Evolutionary conservation across 176 grass and related monocot species (phyloP), one percentile per base, ranked within the genome.

Genomic region (Triticum dicoccoides): DNA sequence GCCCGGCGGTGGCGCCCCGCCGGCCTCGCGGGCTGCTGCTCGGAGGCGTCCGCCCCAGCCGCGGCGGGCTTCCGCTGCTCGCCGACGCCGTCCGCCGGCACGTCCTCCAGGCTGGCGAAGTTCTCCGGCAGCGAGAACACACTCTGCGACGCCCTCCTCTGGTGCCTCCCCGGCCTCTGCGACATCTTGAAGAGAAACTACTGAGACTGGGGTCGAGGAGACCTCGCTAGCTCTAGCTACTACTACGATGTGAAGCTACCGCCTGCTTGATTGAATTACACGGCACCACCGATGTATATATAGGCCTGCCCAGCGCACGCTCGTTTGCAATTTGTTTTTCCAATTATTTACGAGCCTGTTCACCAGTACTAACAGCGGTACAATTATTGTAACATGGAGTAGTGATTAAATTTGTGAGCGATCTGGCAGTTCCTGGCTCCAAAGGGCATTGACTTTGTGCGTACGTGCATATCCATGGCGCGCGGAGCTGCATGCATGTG

Each of bases 101-200:
- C 93, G 86, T 92, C 89, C 81, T 93, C 93, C 14, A 87, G 59
- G 35, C 85, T 63, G 44, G 91, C 83, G 85, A 98, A 98, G 89
- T 95, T 91, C 84, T 98, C 95, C 20, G 96, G 96, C 63, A 98
- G 86, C 15, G 88, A 81, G 75, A 98, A 95, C 78, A 91, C 93
- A 64, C 88, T 83, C 86, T 98, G 96, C 2, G 96, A 98, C 68
- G 96, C 91, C 88, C 89, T 90, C 90, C 96, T 72, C 80, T 95
- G 96, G 93, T 98, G 96, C 79, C 91, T 87, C 1, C 87, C 92
- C 9, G 88, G 37, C 89, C 91, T 89, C 84, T 87, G 83, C 71
- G 91, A 91, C 91, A 93, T 95, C 86, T 86, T 70, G 7, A 54
- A 21, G 61, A 76, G 44, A 18, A 58, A 3, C 54, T 34, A 5